A percentile compares a stretch with the other conserved stretches of the same genome.
These are phyloP conservation scores for Paramecium tetraurelia DNA, from an alignment of 73 alveolate genomes.

Conservation along the genomic window DNA sequence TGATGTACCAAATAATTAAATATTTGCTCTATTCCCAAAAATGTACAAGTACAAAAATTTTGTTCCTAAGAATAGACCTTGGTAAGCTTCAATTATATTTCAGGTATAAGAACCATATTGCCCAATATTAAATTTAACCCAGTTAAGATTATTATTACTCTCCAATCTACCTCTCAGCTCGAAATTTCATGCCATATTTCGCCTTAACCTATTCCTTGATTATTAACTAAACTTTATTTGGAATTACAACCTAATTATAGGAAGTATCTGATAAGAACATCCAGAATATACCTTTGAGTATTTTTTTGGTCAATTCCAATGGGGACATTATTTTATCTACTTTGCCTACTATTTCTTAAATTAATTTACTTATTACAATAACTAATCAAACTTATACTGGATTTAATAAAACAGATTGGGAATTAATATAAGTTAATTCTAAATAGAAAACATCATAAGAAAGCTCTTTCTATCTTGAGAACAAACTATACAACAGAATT, in stretches of 20 bases:
- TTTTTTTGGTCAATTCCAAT: neutral
- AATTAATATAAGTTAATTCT: neutral
- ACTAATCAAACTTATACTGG: neutral
- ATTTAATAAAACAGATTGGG: neutral
- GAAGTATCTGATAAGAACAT: neutral
- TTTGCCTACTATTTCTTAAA: neutral
- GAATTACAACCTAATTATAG: neutral
- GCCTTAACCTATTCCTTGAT: neutral
- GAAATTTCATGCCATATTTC: neutral
- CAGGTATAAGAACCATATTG: neutral
- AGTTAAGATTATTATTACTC: neutral
- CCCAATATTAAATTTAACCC: neutral
- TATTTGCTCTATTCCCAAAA: neutral
- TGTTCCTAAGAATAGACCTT: neutral
- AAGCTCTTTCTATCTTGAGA: neutral
- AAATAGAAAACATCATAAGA: neutral
- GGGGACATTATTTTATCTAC: neutral
- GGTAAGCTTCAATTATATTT: neutral
- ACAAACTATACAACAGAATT: neutral
- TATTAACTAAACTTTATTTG: neutral
- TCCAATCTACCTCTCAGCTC: neutral
- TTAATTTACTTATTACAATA: neutral
- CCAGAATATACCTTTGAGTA: neutral
- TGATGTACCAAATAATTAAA: neutral
- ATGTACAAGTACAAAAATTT: neutral